Base-by-base conservation (phyloP, 352 stramenopile genomes). In the Thraustochytrium sp. region DNA sequence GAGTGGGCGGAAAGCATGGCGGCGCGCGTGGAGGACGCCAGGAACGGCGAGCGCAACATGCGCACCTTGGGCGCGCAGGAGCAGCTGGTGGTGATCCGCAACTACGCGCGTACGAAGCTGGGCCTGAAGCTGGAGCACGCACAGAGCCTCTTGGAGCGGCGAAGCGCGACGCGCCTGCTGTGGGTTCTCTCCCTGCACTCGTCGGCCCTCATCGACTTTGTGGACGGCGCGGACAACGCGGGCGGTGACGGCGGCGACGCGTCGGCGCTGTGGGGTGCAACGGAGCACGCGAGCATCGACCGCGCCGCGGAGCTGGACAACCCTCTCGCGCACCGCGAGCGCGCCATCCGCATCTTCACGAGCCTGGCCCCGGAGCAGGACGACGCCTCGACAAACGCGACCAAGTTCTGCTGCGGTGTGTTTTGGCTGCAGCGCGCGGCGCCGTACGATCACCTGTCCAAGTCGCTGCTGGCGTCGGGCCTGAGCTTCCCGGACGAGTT, bases 401-500 rank as follows among this genome's bases (percentile, higher is more conserved):
- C 26, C 9, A 44, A 49, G 34, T 72, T 29, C 36, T 72, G 59
- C 26, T 31, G 40, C 29, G 59, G 59, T 26, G 46, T 80, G 16
- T 51, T 80, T 5, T 80, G 68, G 68, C 49, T 80, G 53, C 68
- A 65, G 51, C 31, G 68, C 23, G 68, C 44, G 21, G 48, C 44
- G 18, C 36, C 36, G 2, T 80, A 80, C 49, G 59, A 72, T 72
- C 68, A 46, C 23, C 46, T 80, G 23, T 42, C 68, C 1, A 46
- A 80, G 51, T 80, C 40, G 18, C 40, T 46, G 44, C 68, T 80
- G 21, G 68, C 44, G 9, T 55, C 68, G 2, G 68, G 31, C n/a
- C n/a, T 80, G 29, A 63, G 31, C 26, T 80, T 80, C 29, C 68
- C 68, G 16, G 68, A 80, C 51, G 31, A 80, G 42, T 65, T 46